Base-by-base conservation (phyloP, 2,329 filamentous ascomycete species). In the Neoscytalidium dimidiatum region DNA sequence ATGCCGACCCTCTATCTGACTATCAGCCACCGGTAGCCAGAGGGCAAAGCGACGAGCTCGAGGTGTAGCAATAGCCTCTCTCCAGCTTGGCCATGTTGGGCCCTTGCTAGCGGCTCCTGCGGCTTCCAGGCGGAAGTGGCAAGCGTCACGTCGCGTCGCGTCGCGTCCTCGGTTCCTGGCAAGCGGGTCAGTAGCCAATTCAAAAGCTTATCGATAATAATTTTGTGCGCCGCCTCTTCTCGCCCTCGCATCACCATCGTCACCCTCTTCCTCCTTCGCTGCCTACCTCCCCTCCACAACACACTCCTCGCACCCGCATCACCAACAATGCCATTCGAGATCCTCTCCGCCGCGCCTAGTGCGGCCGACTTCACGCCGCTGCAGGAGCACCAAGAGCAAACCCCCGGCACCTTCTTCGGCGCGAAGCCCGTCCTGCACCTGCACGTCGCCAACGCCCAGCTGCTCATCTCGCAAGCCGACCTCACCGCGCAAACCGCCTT, bases 381-480 rank as follows among this genome's bases (percentile, higher is more conserved):
- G 51, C 80, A 83, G 65, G 88, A 92, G 67, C 90, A 92, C 74
- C 86, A 92, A 75, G 82, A 87, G 61, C 87, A 88, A 72, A 94
- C 91, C 1, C 91, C 91, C 0, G 82, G 83, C 65, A 89, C 86
- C 46, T 94, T 94, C 78, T 89, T 88, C 71, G 86, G 84, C 70
- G 86, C 86, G 29, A 91, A 90, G 72, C 87, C 91, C 1, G 84
- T 94, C 48, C 84, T 94, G 3, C 86, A 94, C 77, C 86, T 85
- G 69, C 86, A 89, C 71, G 82, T 84, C 43, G 70, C 80, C 13
- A 80, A 81, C 65, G 82, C 87, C 64, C 87, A 85, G 43, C 85
- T 89, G 3, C 84, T 85, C 71, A 79, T 89, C 21, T 81, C 85
- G 28, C 80, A 78, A 38, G 80, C 83, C 44, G 85, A 90, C 70